Conservation (phyloP, 805 yeast species). For the Candida lessepsii region DNA sequence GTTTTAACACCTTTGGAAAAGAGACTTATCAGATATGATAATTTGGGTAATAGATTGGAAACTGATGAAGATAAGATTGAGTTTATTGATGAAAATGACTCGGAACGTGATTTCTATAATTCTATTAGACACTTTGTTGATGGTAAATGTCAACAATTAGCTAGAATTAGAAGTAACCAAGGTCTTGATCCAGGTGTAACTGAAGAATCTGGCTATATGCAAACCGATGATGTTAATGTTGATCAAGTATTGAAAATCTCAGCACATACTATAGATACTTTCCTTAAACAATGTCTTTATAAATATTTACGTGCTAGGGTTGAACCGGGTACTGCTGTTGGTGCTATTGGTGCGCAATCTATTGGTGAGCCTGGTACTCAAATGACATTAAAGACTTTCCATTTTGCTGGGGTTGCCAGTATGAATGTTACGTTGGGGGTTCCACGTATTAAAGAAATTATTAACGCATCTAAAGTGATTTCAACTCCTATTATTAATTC, state of each 20-base stretch:
- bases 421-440: conserved; percentile 99
- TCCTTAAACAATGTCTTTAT: conserved; percentile 70
- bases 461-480: conserved; percentile 92
- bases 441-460: conserved; percentile 98
- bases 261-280: conserved; percentile 54
- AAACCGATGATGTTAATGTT: conserved; percentile 40
- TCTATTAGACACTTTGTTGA: conserved; percentile 67
- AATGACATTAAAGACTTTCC: conserved; percentile 91
- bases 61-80: conserved; percentile 51
- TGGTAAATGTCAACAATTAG: conserved; percentile 56
- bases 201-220: conserved; percentile 19
- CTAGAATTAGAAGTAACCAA: conserved; percentile 53
- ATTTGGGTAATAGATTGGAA: conserved; percentile 56
- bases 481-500: conserved; percentile 97
- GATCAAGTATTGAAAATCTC: conserved; percentile 70
- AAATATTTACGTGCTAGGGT: conserved; percentile 89
- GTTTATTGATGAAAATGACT: conserved; percentile 79
- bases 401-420: conserved; percentile 99
- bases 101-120: conserved; percentile 79
- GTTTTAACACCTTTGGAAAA: conserved; percentile 62
- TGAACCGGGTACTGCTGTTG: conserved; percentile 99
- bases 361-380: conserved; percentile 99
- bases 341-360: conserved; percentile 98
- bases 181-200: conserved; percentile 45
- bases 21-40: conserved; percentile 65